These are phyloP conservation scores for Xerocomus nothofagi DNA, from an alignment of 1,284 basidiomycete genomes.

Conservation along the genomic window DNA sequence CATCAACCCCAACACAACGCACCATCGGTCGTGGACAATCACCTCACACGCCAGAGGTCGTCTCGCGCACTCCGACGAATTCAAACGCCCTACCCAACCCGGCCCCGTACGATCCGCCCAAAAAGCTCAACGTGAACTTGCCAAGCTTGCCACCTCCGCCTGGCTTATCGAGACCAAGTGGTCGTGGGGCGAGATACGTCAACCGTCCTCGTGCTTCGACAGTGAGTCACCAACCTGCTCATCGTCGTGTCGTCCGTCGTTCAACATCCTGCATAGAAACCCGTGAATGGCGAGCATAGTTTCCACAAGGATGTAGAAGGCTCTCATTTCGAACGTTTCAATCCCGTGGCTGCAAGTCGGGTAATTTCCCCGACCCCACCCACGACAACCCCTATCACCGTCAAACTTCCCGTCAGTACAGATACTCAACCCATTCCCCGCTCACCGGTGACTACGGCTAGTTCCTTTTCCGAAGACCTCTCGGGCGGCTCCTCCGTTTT, in stretches of 20 bases:
- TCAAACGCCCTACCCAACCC: not conserved
- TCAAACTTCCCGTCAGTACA: conserved; percentile 14
- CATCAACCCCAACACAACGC: conserved; percentile 4
- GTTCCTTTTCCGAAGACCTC: conserved; percentile 22
- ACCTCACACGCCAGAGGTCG: not conserved
- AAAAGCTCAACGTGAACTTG: not conserved
- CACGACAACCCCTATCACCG: not conserved
- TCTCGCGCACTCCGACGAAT: not conserved
- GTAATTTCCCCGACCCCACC: conserved; percentile 13
- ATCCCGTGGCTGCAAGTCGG: not conserved
- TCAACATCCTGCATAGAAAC: conserved; percentile 9
- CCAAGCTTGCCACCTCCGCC: conserved; percentile 18
- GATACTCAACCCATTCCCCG: conserved; percentile 1
- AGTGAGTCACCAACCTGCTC: conserved; percentile 6
- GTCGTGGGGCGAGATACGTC: not conserved
- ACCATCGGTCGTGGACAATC: not conserved
- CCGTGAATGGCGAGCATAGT: not conserved
- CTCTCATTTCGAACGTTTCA: conserved; percentile 1
- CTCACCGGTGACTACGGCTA: conserved; percentile 15
- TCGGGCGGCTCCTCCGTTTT: conserved; percentile 13
- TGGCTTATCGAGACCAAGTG: conserved; percentile 9
- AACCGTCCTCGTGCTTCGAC: not conserved
- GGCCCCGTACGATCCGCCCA: too few species aligned
- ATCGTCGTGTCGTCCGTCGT: not conserved
- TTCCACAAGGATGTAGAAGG: not conserved